phyloP scores from a whole-genome alignment of 306 rosid genomes.

The Psophocarpus tetragonolobus region DNA sequence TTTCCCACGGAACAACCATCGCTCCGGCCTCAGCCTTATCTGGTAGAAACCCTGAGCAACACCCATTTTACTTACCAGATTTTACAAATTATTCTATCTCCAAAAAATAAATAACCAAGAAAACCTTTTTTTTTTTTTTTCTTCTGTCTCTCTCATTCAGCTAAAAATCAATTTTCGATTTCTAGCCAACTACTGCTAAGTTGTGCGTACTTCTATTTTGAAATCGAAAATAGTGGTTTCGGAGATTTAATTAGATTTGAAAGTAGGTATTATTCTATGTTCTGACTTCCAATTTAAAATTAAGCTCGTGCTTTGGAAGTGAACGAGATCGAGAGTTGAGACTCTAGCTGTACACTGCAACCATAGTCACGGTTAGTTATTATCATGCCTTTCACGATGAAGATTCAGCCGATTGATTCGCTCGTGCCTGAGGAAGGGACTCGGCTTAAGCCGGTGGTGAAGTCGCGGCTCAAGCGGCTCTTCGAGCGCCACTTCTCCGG shows the following conservation, averaged over 20 bases:
- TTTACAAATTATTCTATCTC: conserved; percentile 80
- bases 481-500: conserved; percentile 77
- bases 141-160: not conserved
- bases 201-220: conserved; percentile 43
- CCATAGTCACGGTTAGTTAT: not conserved
- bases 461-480: conserved; percentile 76
- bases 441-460: conserved; percentile 56
- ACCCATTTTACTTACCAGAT: conserved; percentile 71
- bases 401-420: conserved; percentile 83
- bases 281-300: conserved; percentile 25
- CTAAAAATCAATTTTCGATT: conserved; percentile 14
- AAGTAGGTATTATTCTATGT: not conserved
- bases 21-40: conserved; percentile 23
- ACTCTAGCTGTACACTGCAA: not conserved
- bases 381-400: conserved; percentile 68
- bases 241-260: conserved; percentile 31
- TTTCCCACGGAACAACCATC: conserved; percentile 22
- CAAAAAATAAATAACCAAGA: no score
- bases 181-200: conserved; percentile 24
- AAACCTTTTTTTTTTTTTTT: no score
- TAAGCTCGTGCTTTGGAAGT: conserved; percentile 32
- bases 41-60: conserved; percentile 60
- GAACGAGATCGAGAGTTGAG: conserved; percentile 30
- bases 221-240: conserved; percentile 25
- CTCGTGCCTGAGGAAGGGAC: conserved; percentile 41